Base-by-base conservation (phyloP, 495 filamentous ascomycete species). In the Cudoniella acicularis region DNA sequence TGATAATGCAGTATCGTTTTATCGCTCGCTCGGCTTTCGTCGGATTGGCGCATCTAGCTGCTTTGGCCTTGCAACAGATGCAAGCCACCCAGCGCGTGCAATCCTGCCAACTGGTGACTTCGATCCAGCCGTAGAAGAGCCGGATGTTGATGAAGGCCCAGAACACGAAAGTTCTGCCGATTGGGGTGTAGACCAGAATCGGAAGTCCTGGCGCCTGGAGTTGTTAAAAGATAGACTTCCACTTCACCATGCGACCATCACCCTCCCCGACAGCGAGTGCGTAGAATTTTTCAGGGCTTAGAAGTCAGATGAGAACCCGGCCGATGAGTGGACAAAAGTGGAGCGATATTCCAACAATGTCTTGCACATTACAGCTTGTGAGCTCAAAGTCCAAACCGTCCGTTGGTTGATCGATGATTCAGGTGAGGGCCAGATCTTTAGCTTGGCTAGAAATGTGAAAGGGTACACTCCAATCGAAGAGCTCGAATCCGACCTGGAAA, bases 21-120 rank as follows among this genome's bases (percentile, higher is more conserved):
- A 54, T 22, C 57, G 57, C 41, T 54, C 57, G 24, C 26, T 60
- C 10, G 57, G 57, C 21, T 60, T 60, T 22, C 57, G 57, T 54
- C 57, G 57, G 36, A 60, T 60, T 54, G 57, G 57, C 10, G 57
- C 50, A 48, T 54, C 57, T 13, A 20, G 10, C 22, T 54, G 49
- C 50, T 60, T 60, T 36, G 49, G 57, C 41, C 51, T 60, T 53
- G 50, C 57, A 48, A 54, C 21, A 10, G 57, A 54, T 25, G 36
- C 49, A 47, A 41, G 41, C 22, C 57, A 60, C 41, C 30, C 25
- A 49, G 57, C 57, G 25, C 57, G 40, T 49, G 8, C 21, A 17
- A 30, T 60, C 42, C 40, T 41, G 23, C 16, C 51, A 24, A 21
- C 10, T 41, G 50, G 20, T 18, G 57, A 60, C 25, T 60, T 47